Evolutionary conservation across 306 rosid species (phyloP), one percentile per base, ranked within the genome.

Genomic region (Oxytropis ochrocephala): DNA sequence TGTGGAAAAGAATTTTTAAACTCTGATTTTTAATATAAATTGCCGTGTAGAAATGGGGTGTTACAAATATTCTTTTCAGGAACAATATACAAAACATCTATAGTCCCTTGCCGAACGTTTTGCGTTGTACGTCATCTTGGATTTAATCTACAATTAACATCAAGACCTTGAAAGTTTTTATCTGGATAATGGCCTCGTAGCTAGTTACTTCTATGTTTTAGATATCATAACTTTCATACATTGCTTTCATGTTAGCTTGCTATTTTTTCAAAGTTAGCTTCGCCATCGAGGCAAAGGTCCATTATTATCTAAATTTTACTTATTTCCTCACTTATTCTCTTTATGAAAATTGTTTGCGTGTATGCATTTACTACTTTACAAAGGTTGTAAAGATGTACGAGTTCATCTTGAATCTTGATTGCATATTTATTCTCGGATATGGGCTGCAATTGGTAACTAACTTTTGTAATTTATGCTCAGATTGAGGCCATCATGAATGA

Each of bases 271-370:
- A 93, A 97, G 98, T 88, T 69, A 88, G 97, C 86, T 87, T 94
- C 55, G 95, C 64, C 98, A 85, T 82, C 98, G 97, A 94, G 83
- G 97, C 97, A 56, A 94, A 94, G 98, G 98, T 93, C 32, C 7
- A 82, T 80, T 55, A 47, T 43, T 52, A 58, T 60, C 38, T 64
- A 70, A 55, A 42, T 43, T 56, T 17, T 59, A 53, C 73, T 46
- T 64, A 52, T 74, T 78, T 44, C 30, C 54, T 68, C 46, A 7
- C 33, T 7, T 33, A 63, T 59, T 55, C 63, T 78, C 55, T 53
- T 38, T 55, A 16, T 18, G 55, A 30, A 53, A 51, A 63, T 38
- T 70, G 61, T 14, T 27, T 53, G 4, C 6, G 11, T 61, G 17
- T 49, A 13, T 62, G 19, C 33, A 54, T 57, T 42, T 30, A 11